A percentile compares a stretch with the other conserved stretches of the same genome.
phyloP scores from a whole-genome alignment of 2,329 filamentous ascomycete species.

The Cladosporium velox region DNA sequence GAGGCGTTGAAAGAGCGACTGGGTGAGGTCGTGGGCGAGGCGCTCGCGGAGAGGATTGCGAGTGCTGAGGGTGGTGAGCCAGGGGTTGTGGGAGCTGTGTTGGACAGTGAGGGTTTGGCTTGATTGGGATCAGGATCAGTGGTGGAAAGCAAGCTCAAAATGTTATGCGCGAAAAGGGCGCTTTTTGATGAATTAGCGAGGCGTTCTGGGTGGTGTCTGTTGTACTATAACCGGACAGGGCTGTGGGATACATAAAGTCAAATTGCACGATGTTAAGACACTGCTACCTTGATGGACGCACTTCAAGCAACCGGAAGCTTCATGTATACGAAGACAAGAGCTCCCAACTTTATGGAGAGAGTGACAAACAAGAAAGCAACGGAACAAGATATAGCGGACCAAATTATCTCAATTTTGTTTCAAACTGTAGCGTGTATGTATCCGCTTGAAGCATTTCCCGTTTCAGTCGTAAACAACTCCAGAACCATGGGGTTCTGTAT shows the following conservation, averaged over 20 bases:
- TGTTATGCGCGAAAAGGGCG: background rate
- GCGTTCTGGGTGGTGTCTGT: constrained; percentile 15
- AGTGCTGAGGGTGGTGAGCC: background rate
- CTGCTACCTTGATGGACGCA: background rate
- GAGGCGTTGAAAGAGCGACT: constrained; percentile 45
- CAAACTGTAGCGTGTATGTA: constrained; percentile 2
- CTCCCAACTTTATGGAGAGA: too few species aligned
- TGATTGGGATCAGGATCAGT: constrained; percentile 1
- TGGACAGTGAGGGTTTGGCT: constrained; percentile 7
- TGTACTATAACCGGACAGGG: background rate
- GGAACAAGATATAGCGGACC: too few species aligned
- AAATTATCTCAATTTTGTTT: constrained; percentile 1
- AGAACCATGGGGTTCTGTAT: background rate
- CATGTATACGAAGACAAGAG: background rate
- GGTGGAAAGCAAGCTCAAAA: background rate
- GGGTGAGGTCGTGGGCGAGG: constrained; percentile 47
- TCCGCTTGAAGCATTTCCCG: constrained; percentile 8
- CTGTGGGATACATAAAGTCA: background rate
- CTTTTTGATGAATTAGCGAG: constrained; percentile 16
- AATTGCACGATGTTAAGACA: background rate
- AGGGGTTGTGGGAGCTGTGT: constrained; percentile 12
- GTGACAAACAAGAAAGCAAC: too few species aligned
- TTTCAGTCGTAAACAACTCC: constrained; percentile 14
- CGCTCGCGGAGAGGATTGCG: constrained; percentile 43
- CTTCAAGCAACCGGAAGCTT: background rate